These are phyloP conservation scores for Lentinula boryana DNA, from an alignment of 768 basidiomycete species.

Conservation along the genomic window DNA sequence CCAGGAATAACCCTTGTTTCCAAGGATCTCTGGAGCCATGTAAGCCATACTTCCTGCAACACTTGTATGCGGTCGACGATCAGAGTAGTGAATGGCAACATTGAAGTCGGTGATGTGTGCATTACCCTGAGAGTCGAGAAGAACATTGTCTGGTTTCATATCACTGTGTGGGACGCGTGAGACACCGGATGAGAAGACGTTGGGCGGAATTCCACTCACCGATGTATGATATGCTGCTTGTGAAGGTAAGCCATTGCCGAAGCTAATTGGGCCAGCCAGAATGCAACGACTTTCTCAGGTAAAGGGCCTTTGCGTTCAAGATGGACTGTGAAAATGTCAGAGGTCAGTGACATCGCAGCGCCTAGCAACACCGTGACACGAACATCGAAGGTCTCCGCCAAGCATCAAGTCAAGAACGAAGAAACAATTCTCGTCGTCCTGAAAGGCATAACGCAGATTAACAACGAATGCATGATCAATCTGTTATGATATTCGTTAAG, in stretches of 20 bases:
- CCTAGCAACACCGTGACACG: slow-evolving; percentile 20
- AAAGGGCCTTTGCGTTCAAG: slow-evolving; percentile 67
- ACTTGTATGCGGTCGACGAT: slow-evolving; percentile 80
- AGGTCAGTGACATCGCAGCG: slow-evolving; percentile 1
- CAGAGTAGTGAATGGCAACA: slow-evolving; percentile 96
- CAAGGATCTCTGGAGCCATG: slow-evolving; percentile 98
- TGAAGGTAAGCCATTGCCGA: slow-evolving; percentile 88
- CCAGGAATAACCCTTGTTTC: slow-evolving; percentile 88
- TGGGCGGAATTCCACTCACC: slow-evolving; percentile 41
- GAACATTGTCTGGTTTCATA: slow-evolving; percentile 95
- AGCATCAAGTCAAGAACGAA: slow-evolving; percentile 97
- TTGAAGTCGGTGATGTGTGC: slow-evolving; percentile 99
- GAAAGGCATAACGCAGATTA: slow-evolving; percentile 92
- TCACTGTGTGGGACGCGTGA: slow-evolving; percentile 47
- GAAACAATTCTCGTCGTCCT: slow-evolving; percentile 97
- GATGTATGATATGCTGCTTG: slow-evolving; percentile 87
- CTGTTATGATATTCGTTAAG: slow-evolving; percentile 26
- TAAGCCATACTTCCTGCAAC: slow-evolving; percentile 99
- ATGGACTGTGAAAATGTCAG: slow-evolving; percentile 53
- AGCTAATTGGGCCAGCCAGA: slow-evolving; percentile 87
- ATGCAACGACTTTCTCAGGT: slow-evolving; percentile 66
- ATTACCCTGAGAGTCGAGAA: slow-evolving; percentile 90
- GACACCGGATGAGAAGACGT: not conserved
- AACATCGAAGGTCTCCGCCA: slow-evolving; percentile 89
- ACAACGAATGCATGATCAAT: slow-evolving; percentile 88